Evolutionary conservation across 257 asterid species (phyloP).

Genomic region (Plantago ovata): DNA sequence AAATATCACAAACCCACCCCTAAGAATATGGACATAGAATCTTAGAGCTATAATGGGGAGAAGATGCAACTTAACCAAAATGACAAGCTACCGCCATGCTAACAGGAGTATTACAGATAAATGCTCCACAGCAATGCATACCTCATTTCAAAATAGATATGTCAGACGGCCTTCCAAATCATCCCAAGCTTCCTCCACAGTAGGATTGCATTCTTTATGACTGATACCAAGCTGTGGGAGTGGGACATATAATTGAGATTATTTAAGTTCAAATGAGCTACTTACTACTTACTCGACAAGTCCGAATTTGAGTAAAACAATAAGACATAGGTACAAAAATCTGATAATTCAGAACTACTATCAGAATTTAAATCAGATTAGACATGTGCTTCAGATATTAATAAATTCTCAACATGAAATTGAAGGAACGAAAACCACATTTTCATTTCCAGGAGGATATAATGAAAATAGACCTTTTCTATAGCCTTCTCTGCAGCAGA

Average conservation of each 20-base stretch:
- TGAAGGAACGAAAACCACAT: neutral
- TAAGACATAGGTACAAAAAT: neutral
- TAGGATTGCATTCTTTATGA: conserved; percentile 55
- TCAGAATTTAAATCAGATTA: no score
- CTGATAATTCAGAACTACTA: neutral
- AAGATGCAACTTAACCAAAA: conserved; percentile 1
- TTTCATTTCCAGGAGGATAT: neutral
- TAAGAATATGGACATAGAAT: neutral
- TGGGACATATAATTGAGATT: conserved; percentile 14
- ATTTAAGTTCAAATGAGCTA: neutral
- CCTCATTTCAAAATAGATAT: conserved; percentile 72
- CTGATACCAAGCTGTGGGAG: conserved; percentile 78
- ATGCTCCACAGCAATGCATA: conserved; percentile 27
- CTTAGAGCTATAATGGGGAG: conserved; percentile 1
- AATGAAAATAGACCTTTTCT: conserved; percentile 48
- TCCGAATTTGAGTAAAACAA: neutral
- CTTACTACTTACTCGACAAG: no score
- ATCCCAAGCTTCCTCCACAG: conserved; percentile 70
- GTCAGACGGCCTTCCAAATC: conserved; percentile 63
- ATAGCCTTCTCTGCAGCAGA: conserved; percentile 91
- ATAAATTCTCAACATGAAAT: neutral
- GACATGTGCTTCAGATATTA: neutral
- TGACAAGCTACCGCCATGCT: conserved; percentile 6
- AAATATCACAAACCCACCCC: no score
- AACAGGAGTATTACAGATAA: conserved; percentile 7